These are phyloP conservation scores for Fraxinus cuspidata DNA, from an alignment of 257 asterid genomes.

Conservation along the genomic window DNA sequence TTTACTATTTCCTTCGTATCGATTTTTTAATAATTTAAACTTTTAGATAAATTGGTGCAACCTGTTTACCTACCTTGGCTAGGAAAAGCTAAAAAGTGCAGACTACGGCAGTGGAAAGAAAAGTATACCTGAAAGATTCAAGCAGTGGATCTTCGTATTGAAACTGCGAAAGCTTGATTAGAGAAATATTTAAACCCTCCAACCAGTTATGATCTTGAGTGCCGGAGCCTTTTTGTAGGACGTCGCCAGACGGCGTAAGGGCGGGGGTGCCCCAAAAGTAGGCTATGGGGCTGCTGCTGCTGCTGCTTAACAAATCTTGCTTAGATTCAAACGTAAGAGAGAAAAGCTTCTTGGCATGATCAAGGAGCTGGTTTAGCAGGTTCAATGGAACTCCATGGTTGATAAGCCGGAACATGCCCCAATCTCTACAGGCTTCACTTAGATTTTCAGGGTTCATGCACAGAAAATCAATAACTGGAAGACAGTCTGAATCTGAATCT, in stretches of 20 bases:
- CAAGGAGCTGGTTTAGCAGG: slow-evolving; percentile 48
- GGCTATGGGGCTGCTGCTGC: slow-evolving; percentile 38
- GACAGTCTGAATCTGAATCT: slow-evolving; percentile 25
- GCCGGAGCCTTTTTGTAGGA: slow-evolving; percentile 30
- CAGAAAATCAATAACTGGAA: slow-evolving; percentile 65
- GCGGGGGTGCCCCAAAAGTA: slow-evolving; percentile 93
- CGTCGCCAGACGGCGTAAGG: slow-evolving; percentile 39
- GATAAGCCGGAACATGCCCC: slow-evolving; percentile 85
- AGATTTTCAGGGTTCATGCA: slow-evolving; percentile 31
- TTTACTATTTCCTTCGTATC: too few relatives aligned
- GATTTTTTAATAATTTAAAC: background rate
- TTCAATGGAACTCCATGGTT: slow-evolving; percentile 71
- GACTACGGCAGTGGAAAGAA: background rate
- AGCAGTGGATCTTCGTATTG: slow-evolving; percentile 45
- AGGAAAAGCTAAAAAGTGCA: background rate
- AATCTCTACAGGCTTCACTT: slow-evolving; percentile 55
- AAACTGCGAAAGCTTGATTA: slow-evolving; percentile 32
- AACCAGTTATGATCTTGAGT: slow-evolving; percentile 52
- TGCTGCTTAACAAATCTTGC: slow-evolving; percentile 28
- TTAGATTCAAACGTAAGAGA: slow-evolving; percentile 52
- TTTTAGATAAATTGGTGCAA: background rate
- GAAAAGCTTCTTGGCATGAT: slow-evolving; percentile 46
- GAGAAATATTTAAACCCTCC: slow-evolving; percentile 72
- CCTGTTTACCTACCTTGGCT: background rate
- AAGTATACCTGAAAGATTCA: slow-evolving; percentile 63